These are phyloP conservation scores for Diversispora eburnea DNA, from an alignment of 192 early-diverging fungal species.

Conservation along the genomic window DNA sequence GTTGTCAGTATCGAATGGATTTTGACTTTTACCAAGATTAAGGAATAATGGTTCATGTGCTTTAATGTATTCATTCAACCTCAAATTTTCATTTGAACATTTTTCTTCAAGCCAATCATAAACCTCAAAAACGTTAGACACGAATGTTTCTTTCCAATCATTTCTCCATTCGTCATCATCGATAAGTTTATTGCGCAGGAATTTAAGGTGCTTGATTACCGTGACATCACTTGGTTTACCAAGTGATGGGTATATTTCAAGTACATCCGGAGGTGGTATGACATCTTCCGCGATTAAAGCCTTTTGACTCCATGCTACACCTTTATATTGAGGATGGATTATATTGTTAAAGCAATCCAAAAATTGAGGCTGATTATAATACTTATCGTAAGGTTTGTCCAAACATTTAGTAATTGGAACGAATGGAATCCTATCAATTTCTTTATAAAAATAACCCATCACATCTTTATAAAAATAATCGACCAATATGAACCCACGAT, in stretches of 20 bases:
- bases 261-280: not conserved
- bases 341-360: constrained; percentile 13
- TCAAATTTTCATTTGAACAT: constrained; percentile 7
- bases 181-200: not conserved
- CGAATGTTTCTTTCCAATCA: not conserved
- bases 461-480: constrained; percentile 10
- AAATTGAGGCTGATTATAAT: not conserved
- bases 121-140: not conserved
- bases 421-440: not conserved
- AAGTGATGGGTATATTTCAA: not conserved
- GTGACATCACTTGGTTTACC: not conserved
- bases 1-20: constrained; percentile 8
- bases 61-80: not conserved
- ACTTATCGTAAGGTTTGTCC: not conserved
- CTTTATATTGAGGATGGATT: constrained; percentile 12
- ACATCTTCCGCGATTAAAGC: constrained; percentile 12
- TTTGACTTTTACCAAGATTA: not conserved
- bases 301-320: constrained; percentile 10
- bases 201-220: constrained; percentile 4
- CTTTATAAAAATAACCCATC: too few species aligned
- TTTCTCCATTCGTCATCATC: not conserved
- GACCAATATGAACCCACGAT: constrained; percentile 6
- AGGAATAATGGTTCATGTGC: not conserved
- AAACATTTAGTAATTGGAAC: not conserved
- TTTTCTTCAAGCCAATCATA: constrained; percentile 5